These are phyloP conservation scores for Skeletonema potamos DNA, from an alignment of 108 stramenopile genomes.

Conservation along the genomic window DNA sequence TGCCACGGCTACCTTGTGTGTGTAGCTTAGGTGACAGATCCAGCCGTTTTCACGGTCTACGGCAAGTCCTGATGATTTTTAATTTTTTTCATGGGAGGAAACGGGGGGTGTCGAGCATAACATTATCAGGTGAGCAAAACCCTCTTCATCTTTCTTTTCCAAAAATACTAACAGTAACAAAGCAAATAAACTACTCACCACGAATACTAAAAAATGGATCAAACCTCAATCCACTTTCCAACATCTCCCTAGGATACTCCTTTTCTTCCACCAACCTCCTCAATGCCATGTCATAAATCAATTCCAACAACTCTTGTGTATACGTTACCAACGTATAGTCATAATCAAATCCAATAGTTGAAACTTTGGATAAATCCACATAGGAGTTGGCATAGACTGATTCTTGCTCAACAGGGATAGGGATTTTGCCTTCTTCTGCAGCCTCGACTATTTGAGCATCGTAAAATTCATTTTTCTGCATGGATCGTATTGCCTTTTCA, in stretches of 20 bases:
- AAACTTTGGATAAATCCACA: conserved; percentile 89
- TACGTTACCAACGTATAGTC: conserved; percentile 97
- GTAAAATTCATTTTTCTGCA: conserved; percentile 55
- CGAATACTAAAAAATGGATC: conserved; percentile 87
- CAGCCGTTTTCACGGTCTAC: conserved; percentile 94
- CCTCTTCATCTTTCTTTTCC: no score
- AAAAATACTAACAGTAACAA: not conserved
- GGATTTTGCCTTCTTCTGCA: not conserved
- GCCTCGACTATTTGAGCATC: conserved; percentile 1
- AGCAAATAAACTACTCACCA: conserved; percentile 44
- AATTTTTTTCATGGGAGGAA: no score
- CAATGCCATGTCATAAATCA: conserved; percentile 94
- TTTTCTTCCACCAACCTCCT: conserved; percentile 81
- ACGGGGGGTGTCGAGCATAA: not conserved
- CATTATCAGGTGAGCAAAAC: no score
- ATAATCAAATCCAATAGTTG: conserved; percentile 94
- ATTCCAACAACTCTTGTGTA: conserved; percentile 72
- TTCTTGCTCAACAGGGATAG: conserved; percentile 38
- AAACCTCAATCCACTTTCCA: conserved; percentile 61
- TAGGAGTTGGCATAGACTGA: conserved; percentile 88
- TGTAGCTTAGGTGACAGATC: conserved; percentile 93
- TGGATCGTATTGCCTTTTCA: conserved; percentile 49
- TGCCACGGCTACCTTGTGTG: conserved; percentile 92
- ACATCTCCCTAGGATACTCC: conserved; percentile 88
- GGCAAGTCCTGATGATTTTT: conserved; percentile 67